A percentile compares a stretch with the other conserved stretches of the same genome.
Evolutionary conservation across 176 grass and related monocot species (phyloP).

Genomic region (Alloteropsis semialata): DNA sequence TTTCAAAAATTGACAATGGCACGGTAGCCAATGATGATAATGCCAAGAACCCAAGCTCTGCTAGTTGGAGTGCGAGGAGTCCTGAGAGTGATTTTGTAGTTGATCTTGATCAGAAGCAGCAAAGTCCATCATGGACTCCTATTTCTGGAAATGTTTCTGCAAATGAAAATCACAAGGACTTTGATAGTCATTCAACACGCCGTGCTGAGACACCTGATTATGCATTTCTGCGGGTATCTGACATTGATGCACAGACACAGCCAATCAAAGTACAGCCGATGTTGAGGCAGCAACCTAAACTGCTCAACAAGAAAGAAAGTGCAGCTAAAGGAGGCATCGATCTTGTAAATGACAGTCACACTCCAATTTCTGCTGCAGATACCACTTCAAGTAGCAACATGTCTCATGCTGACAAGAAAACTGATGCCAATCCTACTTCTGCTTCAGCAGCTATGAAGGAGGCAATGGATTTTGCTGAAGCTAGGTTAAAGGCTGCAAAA

Average conservation of each 20-base stretch:
- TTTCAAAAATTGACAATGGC: conserved; percentile 31
- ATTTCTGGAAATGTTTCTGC: conserved; percentile 37
- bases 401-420: conserved; percentile 33
- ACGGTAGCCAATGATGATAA: conserved; percentile 16
- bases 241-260: conserved; percentile 40
- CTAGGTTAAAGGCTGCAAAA: conserved; percentile 82
- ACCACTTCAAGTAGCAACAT: background rate
- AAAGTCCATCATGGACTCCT: conserved; percentile 23
- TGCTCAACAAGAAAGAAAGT: conserved; percentile 35
- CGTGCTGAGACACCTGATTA: conserved; percentile 34
- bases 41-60: conserved; percentile 29
- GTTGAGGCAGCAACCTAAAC: conserved; percentile 52
- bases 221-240: conserved; percentile 55
- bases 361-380: conserved; percentile 7
- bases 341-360: conserved; percentile 10
- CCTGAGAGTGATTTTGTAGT: conserved; percentile 25
- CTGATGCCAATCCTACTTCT: conserved; percentile 60
- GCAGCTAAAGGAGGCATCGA: conserved; percentile 17
- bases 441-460: conserved; percentile 81
- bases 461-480: conserved; percentile 91
- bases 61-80: conserved; percentile 24
- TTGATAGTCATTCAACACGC: conserved; percentile 39
- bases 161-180: conserved; percentile 38
- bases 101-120: conserved; percentile 37
- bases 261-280: conserved; percentile 36